Base-by-base conservation (phyloP, 2,329 filamentous ascomycete species). In the Neobulgaria alba region DNA sequence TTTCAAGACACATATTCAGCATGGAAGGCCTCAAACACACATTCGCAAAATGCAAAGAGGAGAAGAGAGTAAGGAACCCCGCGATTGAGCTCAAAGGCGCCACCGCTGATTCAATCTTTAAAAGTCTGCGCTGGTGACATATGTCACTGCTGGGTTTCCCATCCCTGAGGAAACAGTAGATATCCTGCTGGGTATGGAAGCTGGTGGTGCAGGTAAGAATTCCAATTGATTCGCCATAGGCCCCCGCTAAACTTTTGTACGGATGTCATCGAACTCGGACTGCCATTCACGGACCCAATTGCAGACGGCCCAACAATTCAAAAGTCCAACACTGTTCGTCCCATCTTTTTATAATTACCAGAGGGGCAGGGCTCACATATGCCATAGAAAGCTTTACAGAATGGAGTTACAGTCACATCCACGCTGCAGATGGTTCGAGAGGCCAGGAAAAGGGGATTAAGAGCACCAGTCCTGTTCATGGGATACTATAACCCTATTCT, bases 401-500 rank as follows among this genome's bases (percentile, higher is more conserved):
- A 98, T 69, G 87, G 88, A 46, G 85, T 96, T 49, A 94, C 82
- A 9, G 83, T 94, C 48, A 71, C 75, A 51, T 79, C 75, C 38
- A 85, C 85, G 12, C 73, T 98, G 30, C 73, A 84, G 57, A 90
- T 95, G 72, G 82, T 95, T 46, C 81, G 82, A 54, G 76, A 84
- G 48, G 87, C 90, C 34, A 75, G 92, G 56, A 72, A 74, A 53
- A 75, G 73, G 47, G 92, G 92, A 31, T 70, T 96, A 41, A 81
- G 74, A 56, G 79, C 82, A 1, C 92, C 92, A 1, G 77, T 98
- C 31, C 67, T 98, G 59, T 75, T 98, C 51, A 98, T 98, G 92
- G 92, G 92, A 57, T 98, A 98, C 75, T 98, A 95, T 68, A 98
- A 98, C 69, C 92, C 92, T 1, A 72, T 96, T 47, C 71, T 96